Evolutionary conservation across 208 protist species (phyloP).

Genomic region (Kentomonas sorsogonicus): DNA sequence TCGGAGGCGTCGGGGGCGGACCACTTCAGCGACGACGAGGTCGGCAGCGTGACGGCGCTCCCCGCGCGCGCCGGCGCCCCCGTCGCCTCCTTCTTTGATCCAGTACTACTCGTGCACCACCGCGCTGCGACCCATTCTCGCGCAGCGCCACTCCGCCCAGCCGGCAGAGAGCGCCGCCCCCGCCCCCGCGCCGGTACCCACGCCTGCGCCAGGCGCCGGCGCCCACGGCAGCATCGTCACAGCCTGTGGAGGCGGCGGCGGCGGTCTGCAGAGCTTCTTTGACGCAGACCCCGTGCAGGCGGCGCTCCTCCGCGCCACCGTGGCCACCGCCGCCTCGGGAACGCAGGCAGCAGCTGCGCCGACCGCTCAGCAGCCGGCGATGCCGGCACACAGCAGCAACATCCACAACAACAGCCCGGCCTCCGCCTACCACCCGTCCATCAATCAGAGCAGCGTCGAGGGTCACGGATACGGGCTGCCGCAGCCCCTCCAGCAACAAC

Average conservation of each 20-base stretch:
- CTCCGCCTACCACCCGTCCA: neutral
- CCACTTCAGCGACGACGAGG: neutral
- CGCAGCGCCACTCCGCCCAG: no score
- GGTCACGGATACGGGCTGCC: neutral
- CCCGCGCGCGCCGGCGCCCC: neutral
- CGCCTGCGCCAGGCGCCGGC: no score
- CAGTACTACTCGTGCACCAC: neutral
- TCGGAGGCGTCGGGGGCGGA: neutral
- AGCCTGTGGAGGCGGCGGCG: neutral
- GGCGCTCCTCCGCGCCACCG: neutral
- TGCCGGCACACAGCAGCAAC: neutral
- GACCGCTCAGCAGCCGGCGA: no score
- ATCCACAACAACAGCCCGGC: neutral
- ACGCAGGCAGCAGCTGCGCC: slow-evolving; percentile 1
- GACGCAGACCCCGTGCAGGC: no score
- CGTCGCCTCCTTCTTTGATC: neutral
- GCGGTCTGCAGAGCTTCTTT: no score
- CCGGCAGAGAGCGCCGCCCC: no score
- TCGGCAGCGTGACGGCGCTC: neutral
- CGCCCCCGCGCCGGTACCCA: no score
- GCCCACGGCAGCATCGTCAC: neutral
- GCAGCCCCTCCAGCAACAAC: neutral
- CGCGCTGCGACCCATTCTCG: no score
- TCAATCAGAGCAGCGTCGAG: neutral
- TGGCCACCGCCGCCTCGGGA: neutral